These are phyloP conservation scores for Sporothrix inflata DNA, from an alignment of 2,329 filamentous ascomycete species.

Conservation along the genomic window DNA sequence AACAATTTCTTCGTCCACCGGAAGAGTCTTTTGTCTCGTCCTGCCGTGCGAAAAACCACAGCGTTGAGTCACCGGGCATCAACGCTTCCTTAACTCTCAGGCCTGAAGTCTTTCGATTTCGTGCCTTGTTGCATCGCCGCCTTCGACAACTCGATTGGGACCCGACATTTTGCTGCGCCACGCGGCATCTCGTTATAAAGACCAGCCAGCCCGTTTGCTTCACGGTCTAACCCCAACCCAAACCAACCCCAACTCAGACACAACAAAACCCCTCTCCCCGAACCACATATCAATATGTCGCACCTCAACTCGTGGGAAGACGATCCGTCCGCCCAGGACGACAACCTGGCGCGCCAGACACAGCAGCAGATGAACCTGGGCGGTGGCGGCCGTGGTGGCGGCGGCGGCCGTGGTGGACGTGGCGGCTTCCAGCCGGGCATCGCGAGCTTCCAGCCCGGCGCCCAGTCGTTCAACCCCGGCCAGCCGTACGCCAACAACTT, in stretches of 20 bases:
- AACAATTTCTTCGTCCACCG: neutral
- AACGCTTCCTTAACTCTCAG: conserved; percentile 5
- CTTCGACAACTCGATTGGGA: conserved; percentile 8
- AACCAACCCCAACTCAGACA: neutral
- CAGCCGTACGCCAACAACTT: conserved; percentile 63
- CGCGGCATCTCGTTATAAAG: neutral
- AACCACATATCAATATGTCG: conserved; percentile 43
- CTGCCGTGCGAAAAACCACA: neutral
- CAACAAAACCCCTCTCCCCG: neutral
- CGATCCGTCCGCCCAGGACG: conserved; percentile 76
- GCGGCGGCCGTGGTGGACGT: conserved; percentile 27
- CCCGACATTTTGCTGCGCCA: conserved; percentile 15
- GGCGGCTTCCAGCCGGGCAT: conserved; percentile 67
- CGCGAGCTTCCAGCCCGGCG: conserved; percentile 73
- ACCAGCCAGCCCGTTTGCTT: neutral
- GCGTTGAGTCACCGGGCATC: conserved; percentile 27
- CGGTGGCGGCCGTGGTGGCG: conserved; percentile 45
- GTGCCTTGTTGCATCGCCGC: neutral
- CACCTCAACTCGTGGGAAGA: conserved; percentile 96
- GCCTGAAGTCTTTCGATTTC: conserved; percentile 10
- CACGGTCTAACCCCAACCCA: neutral
- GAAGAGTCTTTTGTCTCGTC: neutral
- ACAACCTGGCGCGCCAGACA: conserved; percentile 75
- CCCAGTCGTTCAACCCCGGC: conserved; percentile 61
- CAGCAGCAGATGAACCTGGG: conserved; percentile 77